phyloP scores from a whole-genome alignment of 441 rosid species.

The Jatropha podagrica region DNA sequence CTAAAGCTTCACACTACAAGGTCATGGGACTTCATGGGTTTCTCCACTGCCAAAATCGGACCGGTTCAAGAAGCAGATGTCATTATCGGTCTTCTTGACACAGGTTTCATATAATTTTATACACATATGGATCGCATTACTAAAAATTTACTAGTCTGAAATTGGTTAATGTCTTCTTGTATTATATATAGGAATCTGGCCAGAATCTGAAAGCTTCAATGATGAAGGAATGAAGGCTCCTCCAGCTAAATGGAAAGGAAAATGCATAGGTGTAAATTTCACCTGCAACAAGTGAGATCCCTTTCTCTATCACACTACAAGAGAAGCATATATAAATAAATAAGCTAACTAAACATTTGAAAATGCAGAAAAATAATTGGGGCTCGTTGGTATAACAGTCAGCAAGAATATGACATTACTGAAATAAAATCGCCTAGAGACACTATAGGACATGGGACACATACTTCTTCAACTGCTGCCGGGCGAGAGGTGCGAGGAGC shows the following conservation, averaged over 20 bases:
- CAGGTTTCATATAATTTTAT: slow-evolving; percentile 15
- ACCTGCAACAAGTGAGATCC: neutral
- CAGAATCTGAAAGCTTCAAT: slow-evolving; percentile 51
- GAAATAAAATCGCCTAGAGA: slow-evolving; percentile 38
- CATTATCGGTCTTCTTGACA: slow-evolving; percentile 26
- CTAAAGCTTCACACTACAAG: slow-evolving; percentile 73
- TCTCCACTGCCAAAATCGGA: slow-evolving; percentile 34
- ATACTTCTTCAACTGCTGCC: slow-evolving; percentile 43
- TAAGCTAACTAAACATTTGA: too few relatives aligned
- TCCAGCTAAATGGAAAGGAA: slow-evolving; percentile 48
- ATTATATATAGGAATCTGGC: slow-evolving; percentile 46
- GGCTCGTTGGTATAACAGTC: slow-evolving; percentile 35
- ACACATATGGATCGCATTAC: too few relatives aligned
- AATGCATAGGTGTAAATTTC: slow-evolving; percentile 23
- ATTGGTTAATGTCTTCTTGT: too few relatives aligned
- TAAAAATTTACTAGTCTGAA: too few relatives aligned
- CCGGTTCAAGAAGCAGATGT: slow-evolving; percentile 18
- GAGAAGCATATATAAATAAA: too few relatives aligned
- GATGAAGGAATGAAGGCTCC: slow-evolving; percentile 44
- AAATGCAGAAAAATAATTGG: slow-evolving; percentile 45
- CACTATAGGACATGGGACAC: slow-evolving; percentile 42
- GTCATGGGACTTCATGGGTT: slow-evolving; percentile 82
- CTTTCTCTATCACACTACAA: neutral
- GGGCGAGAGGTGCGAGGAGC: slow-evolving; percentile 32
- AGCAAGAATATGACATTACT: neutral